Percentiles rank a stretch among this genome's conserved stretches.
phyloP scores from a whole-genome alignment of 208 protist genomes.

The Vickermania spadyakhi region DNA sequence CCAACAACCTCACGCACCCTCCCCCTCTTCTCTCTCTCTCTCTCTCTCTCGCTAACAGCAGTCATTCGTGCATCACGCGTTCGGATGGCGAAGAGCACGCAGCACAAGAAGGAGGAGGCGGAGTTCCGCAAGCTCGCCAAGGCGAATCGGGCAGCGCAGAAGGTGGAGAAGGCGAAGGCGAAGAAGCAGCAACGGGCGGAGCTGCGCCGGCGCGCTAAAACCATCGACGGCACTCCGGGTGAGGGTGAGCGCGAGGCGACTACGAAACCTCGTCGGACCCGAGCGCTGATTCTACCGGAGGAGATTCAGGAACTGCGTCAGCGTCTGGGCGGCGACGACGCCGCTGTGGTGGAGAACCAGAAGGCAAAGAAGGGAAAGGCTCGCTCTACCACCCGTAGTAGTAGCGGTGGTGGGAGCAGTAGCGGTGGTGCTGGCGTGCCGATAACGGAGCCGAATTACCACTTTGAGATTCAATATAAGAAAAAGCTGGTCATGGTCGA shows the following conservation, averaged over 20 bases:
- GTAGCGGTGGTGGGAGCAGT: background rate
- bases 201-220: background rate
- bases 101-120: slow-evolving; percentile 76
- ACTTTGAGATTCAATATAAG: slow-evolving; percentile 78
- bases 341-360: background rate
- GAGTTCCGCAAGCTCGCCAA: slow-evolving; percentile 65
- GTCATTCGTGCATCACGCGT: slow-evolving; percentile 8
- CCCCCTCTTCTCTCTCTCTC: background rate
- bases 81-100: slow-evolving; percentile 7
- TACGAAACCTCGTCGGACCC: background rate
- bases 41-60: background rate
- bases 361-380: slow-evolving; percentile 15
- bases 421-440: slow-evolving; percentile 6
- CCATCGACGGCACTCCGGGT: background rate
- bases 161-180: slow-evolving; percentile 15
- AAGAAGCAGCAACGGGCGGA: background rate
- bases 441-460: slow-evolving; percentile 34
- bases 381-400: background rate
- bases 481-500: slow-evolving; percentile 61
- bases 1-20: background rate
- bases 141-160: slow-evolving; percentile 10
- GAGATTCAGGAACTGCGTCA: slow-evolving; percentile 52
- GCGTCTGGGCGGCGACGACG: slow-evolving; percentile 17
- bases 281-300: slow-evolving; percentile 60
- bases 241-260: background rate